phyloP scores from a whole-genome alignment of 345 rosid genomes.

The Salix udensis region DNA sequence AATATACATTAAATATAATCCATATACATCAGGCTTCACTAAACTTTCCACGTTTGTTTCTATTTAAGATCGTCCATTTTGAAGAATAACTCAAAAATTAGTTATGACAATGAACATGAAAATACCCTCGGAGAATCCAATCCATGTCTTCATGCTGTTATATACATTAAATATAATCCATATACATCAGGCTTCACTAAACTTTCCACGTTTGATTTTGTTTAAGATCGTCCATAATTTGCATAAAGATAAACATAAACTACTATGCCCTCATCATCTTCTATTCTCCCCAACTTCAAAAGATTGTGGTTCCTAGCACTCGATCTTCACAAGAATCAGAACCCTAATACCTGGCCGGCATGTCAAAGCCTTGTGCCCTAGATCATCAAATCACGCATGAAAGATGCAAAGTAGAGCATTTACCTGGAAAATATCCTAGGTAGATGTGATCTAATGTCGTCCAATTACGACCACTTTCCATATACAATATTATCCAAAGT shows the following conservation, averaged over 20 bases:
- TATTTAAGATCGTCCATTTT: too few relatives aligned
- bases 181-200: too few relatives aligned
- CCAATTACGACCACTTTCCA: slow-evolving; percentile 4
- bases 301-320: slow-evolving; percentile 16
- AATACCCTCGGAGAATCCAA: too few relatives aligned
- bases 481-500: neutral
- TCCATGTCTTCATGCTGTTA: too few relatives aligned
- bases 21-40: neutral
- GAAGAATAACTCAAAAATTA: too few relatives aligned
- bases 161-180: neutral
- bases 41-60: too few relatives aligned
- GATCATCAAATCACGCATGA: neutral
- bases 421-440: slow-evolving; percentile 22
- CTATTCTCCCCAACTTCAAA: slow-evolving; percentile 2
- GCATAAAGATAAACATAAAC: neutral
- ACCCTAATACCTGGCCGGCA: slow-evolving; percentile 4
- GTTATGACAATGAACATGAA: too few relatives aligned
- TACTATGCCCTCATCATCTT: slow-evolving; percentile 18
- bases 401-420: slow-evolving; percentile 32
- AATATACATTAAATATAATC: neutral
- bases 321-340: slow-evolving; percentile 22
- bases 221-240: neutral
- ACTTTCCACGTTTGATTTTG: neutral
- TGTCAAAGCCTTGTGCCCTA: neutral
- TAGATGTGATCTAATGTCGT: slow-evolving; percentile 13